Evolutionary conservation across 257 asterid genomes (phyloP), one percentile per base, ranked within the genome.

Genomic region (Penstemon barbatus): DNA sequence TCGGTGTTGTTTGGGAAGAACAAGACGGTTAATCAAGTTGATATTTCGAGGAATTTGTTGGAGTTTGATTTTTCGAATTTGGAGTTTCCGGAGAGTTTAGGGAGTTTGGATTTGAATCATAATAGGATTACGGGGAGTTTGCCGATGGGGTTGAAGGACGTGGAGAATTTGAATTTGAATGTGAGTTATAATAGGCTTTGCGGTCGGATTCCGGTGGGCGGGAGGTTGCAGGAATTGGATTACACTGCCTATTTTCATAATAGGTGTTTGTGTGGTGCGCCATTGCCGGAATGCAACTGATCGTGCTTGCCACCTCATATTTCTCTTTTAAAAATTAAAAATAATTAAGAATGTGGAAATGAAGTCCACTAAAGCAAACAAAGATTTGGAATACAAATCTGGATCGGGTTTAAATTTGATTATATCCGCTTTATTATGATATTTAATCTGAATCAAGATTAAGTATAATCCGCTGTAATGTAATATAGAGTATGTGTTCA

Each of bases 191-290:
- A 85, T 44, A 65, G 71, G 33, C 80, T 85, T 0, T 88, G 92
- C 18, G 90, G 92, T 3, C 48, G 51, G 72, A 88, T 88, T 73
- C 95, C 95, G 5, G 62, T 40, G 4, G 81, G 87, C 2, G 81
- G 89, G 5, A 71, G 70, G 55, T 39, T 83, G 72, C 92, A 82
- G 78, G 56, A 33, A 3, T 74, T 83, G 6, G 88, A 71, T 3
- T 3, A 6, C 4, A 19, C 74, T 0, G 36, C 74, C 0, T 87
- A 74, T 68, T 57, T 63, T 10, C 87, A 83, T 13, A 87, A 87
- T 53, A 71, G 60, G 48, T 87, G 95, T 54, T 55, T 85, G 61
- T 83, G 91, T 15, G 89, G 95, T 6, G 67, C 85, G 64, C 91
- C 89, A 3, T 67, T 87, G 72, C 81, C 88, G 0, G 69, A 65